Evolutionary conservation across 1,284 basidiomycete genomes (phyloP), one percentile per base, ranked within the genome.

Genomic region (Moesziomyces antarcticus): DNA sequence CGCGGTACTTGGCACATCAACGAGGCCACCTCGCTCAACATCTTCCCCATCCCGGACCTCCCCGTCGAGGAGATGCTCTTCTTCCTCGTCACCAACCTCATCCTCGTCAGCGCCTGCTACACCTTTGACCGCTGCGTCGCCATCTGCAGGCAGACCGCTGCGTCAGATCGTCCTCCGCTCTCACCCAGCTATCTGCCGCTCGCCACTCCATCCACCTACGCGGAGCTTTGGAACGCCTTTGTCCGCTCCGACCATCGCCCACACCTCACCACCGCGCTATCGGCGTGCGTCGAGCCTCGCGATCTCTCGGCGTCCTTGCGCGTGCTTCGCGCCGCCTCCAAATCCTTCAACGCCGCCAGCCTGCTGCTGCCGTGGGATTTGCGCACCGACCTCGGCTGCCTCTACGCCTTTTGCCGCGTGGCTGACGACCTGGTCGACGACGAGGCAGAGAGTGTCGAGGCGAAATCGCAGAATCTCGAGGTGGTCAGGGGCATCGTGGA

Each of bases 31-130:
- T 79, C 77, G 14, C 65, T 81, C 43, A 73, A 78, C 48, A 64
- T 79, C 43, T 82, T 82, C 22, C 73, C 78, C 11, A 51, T 76
- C 27, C 73, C 75, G 11, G 77, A 82, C 43, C 55, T 82, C 41
- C 81, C 80, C 5, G 59, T 82, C n/a, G 81, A 82, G 51, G 81
- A 82, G 55, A 72, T 73, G 54, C 47, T 74, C 43, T 82, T 82
- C 68, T 82, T 82, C 68, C 43, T 78, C n/a, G 75, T 79, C 45
- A 82, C 80, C 49, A 82, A 82, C 56, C 40, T 74, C 40, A 69
- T 82, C 42, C 73, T 82, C 10, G 65, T 82, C 35, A 70, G 67
- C 49, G 81, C 80, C 11, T 79, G 73, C 54, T 79, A 78, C 56
- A 71, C 80, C 5, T 80, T 82, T 50, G 80, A 82, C 56, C 74